phyloP scores from a whole-genome alignment of 108 stramenopile genomes.

The Cylindrotheca fusiformis region DNA sequence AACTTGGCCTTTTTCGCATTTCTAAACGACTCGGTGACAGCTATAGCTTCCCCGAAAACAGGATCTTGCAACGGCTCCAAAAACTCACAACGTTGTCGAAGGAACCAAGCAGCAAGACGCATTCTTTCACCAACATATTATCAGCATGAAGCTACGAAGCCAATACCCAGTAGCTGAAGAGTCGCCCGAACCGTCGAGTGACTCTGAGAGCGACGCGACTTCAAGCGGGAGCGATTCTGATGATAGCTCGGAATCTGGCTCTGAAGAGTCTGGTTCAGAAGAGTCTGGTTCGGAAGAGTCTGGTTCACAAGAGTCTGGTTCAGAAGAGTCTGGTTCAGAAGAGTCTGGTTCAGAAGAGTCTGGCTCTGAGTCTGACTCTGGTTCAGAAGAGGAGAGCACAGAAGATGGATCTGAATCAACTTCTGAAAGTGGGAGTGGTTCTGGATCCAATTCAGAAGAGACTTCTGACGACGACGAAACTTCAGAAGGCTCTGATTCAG shows the following conservation, averaged over 20 bases:
- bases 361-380: slow-evolving; percentile 11
- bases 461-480: slow-evolving; percentile 7
- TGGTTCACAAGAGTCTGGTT: slow-evolving; percentile 6
- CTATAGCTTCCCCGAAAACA: too few species aligned
- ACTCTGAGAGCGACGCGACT: background rate
- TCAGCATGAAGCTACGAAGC: slow-evolving; percentile 3
- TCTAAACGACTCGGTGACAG: too few species aligned
- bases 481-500: background rate
- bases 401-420: slow-evolving; percentile 5
- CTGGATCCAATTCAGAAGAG: slow-evolving; percentile 2
- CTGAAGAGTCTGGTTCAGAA: slow-evolving; percentile 6
- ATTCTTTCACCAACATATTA: background rate
- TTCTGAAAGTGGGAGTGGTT: slow-evolving; percentile 3
- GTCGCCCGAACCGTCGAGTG: slow-evolving; percentile 6
- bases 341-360: slow-evolving; percentile 8
- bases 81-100: too few species aligned
- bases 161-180: slow-evolving; percentile 1
- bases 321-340: slow-evolving; percentile 6
- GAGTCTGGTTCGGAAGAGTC: background rate
- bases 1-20: too few species aligned
- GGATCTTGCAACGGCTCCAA: too few species aligned
- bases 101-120: background rate
- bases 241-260: background rate
- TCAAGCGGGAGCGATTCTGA: background rate
- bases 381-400: slow-evolving; percentile 11